A percentile compares a stretch with the other conserved stretches of the same genome.
Evolutionary conservation across 148 eudicot genomes (phyloP).

Genomic region (Nepenthes mirabilis): DNA sequence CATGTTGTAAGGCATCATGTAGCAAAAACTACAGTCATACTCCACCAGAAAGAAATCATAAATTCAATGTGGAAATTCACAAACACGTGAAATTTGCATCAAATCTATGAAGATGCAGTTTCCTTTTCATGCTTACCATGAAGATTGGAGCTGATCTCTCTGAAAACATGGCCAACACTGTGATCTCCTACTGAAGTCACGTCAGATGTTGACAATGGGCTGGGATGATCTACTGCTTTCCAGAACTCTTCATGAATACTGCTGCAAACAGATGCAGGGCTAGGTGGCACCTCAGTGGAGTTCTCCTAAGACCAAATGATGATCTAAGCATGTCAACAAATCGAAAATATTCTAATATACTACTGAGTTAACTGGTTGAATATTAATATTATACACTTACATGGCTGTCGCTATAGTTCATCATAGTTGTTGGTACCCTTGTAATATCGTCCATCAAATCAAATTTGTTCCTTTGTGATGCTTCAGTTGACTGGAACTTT

Average conservation of each 20-base stretch:
- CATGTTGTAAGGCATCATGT: too few relatives aligned
- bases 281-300: slow-evolving; percentile 90
- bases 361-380: not conserved
- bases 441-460: slow-evolving; percentile 33
- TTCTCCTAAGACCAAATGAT: slow-evolving; percentile 42
- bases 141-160: slow-evolving; percentile 81
- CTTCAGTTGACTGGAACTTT: slow-evolving; percentile 48
- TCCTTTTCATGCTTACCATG: slow-evolving; percentile 30
- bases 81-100: not conserved
- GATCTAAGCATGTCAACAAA: not conserved
- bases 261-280: slow-evolving; percentile 93
- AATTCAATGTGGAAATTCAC: too few relatives aligned
- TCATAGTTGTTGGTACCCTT: slow-evolving; percentile 41
- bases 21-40: too few relatives aligned
- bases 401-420: slow-evolving; percentile 35
- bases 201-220: slow-evolving; percentile 57
- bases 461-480: slow-evolving; percentile 24
- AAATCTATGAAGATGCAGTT: not conserved
- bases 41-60: not conserved
- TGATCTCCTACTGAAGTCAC: slow-evolving; percentile 55
- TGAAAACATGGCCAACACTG: slow-evolving; percentile 40
- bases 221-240: slow-evolving; percentile 49
- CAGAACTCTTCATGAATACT: slow-evolving; percentile 66
- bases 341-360: not conserved
- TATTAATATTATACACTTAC: slow-evolving; percentile 34